A percentile compares a stretch with the other conserved stretches of the same genome.
These are phyloP conservation scores for Plantago ovata DNA, from an alignment of 257 asterid species.

Conservation along the genomic window DNA sequence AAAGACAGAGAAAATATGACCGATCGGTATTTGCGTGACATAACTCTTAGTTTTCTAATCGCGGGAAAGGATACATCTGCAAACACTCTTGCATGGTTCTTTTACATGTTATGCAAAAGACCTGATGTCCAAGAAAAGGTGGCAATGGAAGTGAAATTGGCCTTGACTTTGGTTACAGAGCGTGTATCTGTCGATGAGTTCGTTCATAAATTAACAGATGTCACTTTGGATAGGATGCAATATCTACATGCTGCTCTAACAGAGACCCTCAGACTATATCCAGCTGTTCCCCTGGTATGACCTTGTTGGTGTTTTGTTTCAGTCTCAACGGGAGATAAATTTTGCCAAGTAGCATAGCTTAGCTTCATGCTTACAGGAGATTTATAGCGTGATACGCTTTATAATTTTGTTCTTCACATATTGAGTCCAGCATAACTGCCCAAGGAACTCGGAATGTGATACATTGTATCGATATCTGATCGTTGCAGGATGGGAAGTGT, in stretches of 20 bases:
- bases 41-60: conserved; percentile 44
- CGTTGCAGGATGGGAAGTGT: conserved; percentile 46
- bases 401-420: not conserved
- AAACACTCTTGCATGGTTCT: conserved; percentile 52
- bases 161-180: conserved; percentile 13
- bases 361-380: no score
- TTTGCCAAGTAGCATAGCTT: no score
- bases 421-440: no score
- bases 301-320: no score
- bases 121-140: conserved; percentile 49
- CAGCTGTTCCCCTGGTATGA: conserved; percentile 46
- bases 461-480: not conserved
- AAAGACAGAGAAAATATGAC: conserved; percentile 30
- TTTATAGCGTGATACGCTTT: not conserved
- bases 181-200: conserved; percentile 27
- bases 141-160: conserved; percentile 35
- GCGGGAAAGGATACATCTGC: conserved; percentile 66
- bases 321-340: no score
- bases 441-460: not conserved
- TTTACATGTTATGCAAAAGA: conserved; percentile 51
- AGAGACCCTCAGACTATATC: conserved; percentile 57
- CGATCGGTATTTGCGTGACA: conserved; percentile 45
- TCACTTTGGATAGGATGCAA: conserved; percentile 45
- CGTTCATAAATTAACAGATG: conserved; percentile 31
- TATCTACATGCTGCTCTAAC: conserved; percentile 55